Evolutionary conservation across 306 rosid species (phyloP).

Genomic region (Elaeagnus macrophylla): DNA sequence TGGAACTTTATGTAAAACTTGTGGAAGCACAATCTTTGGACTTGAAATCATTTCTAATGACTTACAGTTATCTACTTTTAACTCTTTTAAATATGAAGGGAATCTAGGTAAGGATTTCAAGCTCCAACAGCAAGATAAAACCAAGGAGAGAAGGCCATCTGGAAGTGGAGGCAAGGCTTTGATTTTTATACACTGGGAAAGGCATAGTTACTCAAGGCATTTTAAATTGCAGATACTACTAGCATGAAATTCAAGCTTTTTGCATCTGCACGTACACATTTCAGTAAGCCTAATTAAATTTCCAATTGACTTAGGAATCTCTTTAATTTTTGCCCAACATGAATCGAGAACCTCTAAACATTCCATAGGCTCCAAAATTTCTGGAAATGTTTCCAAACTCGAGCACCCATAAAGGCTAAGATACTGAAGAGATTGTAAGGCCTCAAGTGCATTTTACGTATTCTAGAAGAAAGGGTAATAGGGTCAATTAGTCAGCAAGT

Average conservation of each 20-base stretch:
- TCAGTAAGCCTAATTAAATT: background rate
- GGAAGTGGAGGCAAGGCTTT: background rate
- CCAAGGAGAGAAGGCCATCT: background rate
- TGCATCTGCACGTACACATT: background rate
- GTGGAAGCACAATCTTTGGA: background rate
- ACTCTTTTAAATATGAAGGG: background rate
- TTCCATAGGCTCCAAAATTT: slow-evolving; percentile 4
- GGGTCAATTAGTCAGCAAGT: no score
- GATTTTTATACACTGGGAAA: background rate
- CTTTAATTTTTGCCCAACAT: background rate
- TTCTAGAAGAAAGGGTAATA: no score
- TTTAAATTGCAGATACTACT: background rate
- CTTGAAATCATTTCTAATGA: background rate
- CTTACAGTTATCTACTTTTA: background rate
- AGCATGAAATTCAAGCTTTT: background rate
- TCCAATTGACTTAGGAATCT: background rate
- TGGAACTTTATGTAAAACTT: accelerated
- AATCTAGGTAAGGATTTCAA: background rate
- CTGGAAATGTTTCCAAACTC: background rate
- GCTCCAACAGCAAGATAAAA: background rate
- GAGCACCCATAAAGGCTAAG: background rate
- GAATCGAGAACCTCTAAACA: background rate
- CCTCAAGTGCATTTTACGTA: no score
- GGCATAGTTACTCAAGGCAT: background rate
- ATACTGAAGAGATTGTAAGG: background rate